These are phyloP conservation scores for Malassezia obtusa DNA, from an alignment of 1,284 basidiomycete species.

Conservation along the genomic window DNA sequence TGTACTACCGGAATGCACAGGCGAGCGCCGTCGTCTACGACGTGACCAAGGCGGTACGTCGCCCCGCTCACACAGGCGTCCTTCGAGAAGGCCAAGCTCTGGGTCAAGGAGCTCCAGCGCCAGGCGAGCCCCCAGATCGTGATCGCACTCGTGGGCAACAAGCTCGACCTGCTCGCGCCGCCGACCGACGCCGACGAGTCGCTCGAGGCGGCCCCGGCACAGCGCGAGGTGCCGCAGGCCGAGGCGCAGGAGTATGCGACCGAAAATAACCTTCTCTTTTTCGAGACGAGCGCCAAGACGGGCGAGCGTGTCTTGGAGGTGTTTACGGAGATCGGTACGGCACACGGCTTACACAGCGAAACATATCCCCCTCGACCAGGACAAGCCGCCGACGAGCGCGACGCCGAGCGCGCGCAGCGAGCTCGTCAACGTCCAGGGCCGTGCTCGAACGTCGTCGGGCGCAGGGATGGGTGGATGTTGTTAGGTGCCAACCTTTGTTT, in stretches of 20 bases:
- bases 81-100: conserved; percentile 97
- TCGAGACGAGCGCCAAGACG: conserved; percentile 96
- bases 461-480: neutral
- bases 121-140: conserved; percentile 99
- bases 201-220: conserved; percentile 14
- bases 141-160: conserved; percentile 55
- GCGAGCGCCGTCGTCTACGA: conserved; percentile 98
- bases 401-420: neutral
- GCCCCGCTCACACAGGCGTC: conserved; percentile 50
- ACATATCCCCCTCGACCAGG: conserved; percentile 13
- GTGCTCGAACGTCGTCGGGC: neutral
- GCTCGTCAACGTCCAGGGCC: conserved; percentile 10
- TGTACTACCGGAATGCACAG: conserved; percentile 98
- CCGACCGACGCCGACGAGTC: conserved; percentile 52
- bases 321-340: conserved; percentile 65
- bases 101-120: conserved; percentile 98
- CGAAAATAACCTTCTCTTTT: conserved; percentile 85
- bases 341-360: conserved; percentile 4
- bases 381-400: neutral
- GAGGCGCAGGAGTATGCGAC: conserved; percentile 93
- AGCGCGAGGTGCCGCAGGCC: conserved; percentile 52
- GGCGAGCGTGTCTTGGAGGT: conserved; percentile 92
- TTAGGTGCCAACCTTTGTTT: neutral
- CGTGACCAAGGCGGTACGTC: conserved; percentile 61
- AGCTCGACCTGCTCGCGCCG: conserved; percentile 65